Evolutionary conservation across 148 eudicot species (phyloP).

Genomic region (Rhododendron kiyosumense): DNA sequence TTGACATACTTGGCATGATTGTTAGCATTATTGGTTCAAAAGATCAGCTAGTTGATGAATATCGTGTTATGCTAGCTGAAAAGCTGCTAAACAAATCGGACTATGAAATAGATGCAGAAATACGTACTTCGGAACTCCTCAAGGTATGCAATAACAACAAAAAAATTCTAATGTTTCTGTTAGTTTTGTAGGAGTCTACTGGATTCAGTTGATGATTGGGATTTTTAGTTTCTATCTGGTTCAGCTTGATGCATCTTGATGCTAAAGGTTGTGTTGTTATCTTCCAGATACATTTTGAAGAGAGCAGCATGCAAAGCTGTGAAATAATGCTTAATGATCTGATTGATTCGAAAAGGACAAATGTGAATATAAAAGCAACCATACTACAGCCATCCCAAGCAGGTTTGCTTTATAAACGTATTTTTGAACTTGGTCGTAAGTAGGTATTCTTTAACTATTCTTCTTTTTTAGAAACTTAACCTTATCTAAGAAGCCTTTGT

Average conservation of each 20-base stretch:
- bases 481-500: background rate
- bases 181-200: too few species aligned
- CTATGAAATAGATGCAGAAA: too few species aligned
- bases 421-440: background rate
- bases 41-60: too few species aligned
- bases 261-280: conserved; percentile 7
- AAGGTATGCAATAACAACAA: background rate
- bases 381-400: conserved; percentile 50
- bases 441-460: background rate
- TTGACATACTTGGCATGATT: too few species aligned
- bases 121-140: too few species aligned
- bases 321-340: conserved; percentile 99
- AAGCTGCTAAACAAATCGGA: too few species aligned
- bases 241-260: conserved; percentile 7
- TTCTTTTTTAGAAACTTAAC: background rate
- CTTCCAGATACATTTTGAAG: conserved; percentile 96
- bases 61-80: too few species aligned
- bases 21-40: too few species aligned
- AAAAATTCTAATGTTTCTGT: background rate
- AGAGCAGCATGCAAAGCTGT: conserved; percentile 97
- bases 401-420: conserved; percentile 30
- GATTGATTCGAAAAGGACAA: conserved; percentile 88
- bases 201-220: background rate
- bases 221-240: background rate
- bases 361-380: conserved; percentile 86